Base-by-base conservation (phyloP, 192 early-diverging fungal species). In the Coemansia sp. region DNA sequence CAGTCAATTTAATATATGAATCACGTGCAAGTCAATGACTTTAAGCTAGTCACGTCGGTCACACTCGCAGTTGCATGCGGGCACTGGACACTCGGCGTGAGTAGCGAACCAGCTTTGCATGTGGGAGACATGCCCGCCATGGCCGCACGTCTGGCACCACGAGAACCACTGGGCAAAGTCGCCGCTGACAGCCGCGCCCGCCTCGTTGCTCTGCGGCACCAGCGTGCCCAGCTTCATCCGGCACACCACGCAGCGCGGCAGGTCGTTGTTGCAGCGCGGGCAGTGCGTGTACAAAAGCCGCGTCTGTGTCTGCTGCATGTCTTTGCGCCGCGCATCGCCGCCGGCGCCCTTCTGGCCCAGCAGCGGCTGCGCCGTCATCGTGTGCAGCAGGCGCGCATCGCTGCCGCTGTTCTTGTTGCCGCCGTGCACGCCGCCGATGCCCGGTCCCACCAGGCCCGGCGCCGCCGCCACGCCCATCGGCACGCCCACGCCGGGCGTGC, bases 101-200 rank as follows among this genome's bases (percentile, higher is more conserved):
- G 80, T 85, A 47, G 83, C 71, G 66, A 99, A 99, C 96, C 96
- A 99, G 38, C 88, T 81, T 31, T 83, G 66, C 76, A 99, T 83
- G 60, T 99, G 96, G 23, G 81, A 74, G 3, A 89, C 87, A 64
- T 99, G 96, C 1, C 96, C 96, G 34, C 96, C 96, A 72, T 99
- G 96, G 11, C 90, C 82, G 71, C 96, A 99, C 9, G 90, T 90
- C 69, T 96, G 93, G 73, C 96, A 99, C 96, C 96, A 99, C 11
- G 93, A 96, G 65, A 97, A 99, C 94, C 94, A 99, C 38, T 84
- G 69, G 56, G 93, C 84, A 66, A 92, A 87, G 38, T 87, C 85
- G 44, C 64, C 49, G 49, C 37, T 71, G 15, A 32, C 38, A 12
- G 46, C 50, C 36, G 28, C 41, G 15, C 32, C 12, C 20, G 41